Evolutionary conservation across 2,329 filamentous ascomycete species (phyloP), one percentile per base, ranked within the genome.

Genomic region (Aspergillus ustus): DNA sequence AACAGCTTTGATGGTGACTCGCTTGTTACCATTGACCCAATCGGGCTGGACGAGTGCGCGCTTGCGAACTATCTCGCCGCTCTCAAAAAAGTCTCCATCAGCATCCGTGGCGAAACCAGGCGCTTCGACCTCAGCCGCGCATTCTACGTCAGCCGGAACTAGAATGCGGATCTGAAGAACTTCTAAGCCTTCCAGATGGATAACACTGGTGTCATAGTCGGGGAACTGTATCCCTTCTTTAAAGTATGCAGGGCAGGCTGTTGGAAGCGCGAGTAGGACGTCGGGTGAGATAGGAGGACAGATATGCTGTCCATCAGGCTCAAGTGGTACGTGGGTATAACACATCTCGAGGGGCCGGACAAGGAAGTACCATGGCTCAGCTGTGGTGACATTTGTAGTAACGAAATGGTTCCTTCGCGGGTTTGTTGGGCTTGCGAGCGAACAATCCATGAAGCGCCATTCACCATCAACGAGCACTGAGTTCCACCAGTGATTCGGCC

Each of bases 401-500:
- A 93, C 96, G 77, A 96, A 98, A 34, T 88, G 82, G 17, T 82
- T 83, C 52, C 96, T 87, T 60, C 87, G 88, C 9, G 95, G 94
- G 70, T 98, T 92, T 0, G 94, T 97, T 13, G 94, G 93, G 65
- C 90, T 93, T 4, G 95, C 93, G 52, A 99, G 83, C 40, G 92
- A 96, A 75, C 92, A 95, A 76, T 99, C 95, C 81, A 99, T 92
- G 67, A 98, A 91, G 54, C 95, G 90, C 95, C 95, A 99, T 78
- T 97, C 93, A 22, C 91, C 90, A 75, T 99, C 95, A 8, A 97
- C 89, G 40, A 97, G 81, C 19, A 98, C 92, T 0, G 92, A 89
- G 69, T 99, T 99, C 95, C 95, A 99, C 88, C 91, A 98, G 78
- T 99, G 95, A 72, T 99, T 99, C 0, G 94, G 85, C 31, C 89